Evolutionary conservation across 768 basidiomycete genomes (phyloP), one percentile per base, ranked within the genome.

Genomic region (Lentinula edodes): DNA sequence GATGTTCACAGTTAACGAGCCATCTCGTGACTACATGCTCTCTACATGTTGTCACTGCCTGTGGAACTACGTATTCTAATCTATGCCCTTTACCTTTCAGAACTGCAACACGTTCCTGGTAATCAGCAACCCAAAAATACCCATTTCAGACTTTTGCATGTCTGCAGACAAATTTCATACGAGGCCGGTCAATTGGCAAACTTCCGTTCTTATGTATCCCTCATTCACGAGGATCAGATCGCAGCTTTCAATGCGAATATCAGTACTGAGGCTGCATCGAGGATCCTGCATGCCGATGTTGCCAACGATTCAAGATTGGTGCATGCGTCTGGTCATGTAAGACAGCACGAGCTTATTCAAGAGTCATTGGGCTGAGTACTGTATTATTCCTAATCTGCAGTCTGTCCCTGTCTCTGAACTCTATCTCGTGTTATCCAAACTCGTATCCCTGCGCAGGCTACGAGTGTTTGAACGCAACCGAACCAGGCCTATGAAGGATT

Each of bases 221-320:
- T 80, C 35, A 60, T 68, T 58, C 69, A 76, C 66, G 78, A 77
- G 67, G 65, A 62, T 42, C 74, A 80, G 63, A 74, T 77, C 42
- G 57, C 65, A 45, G 61, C 52, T 43, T 72, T 74, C 63, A 65
- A 72, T 10, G 23, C 56, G 28, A 61, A 60, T 46, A 66, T 70
- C 35, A 63, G 56, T 28, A 66, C 65, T 5, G 61, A 64, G 56
- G 41, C 64, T 28, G 67, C 67, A 39, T 55, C 66, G n/a, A 68
- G 55, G 15, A 66, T 78, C 18, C 60, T 65, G 10, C 74, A 69
- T 64, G 72, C 70, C 16, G 77, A 79, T 63, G 74, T 76, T 53
- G 76, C 73, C 48, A 78, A 75, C 64, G 78, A 79, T 64, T 72
- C 72, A 41, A 73, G 75, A 58, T 63, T 74, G 54, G 62, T 73